Evolutionary conservation across 2,329 filamentous ascomycete species (phyloP).

Genomic region (Aspergillus thermomutatus): DNA sequence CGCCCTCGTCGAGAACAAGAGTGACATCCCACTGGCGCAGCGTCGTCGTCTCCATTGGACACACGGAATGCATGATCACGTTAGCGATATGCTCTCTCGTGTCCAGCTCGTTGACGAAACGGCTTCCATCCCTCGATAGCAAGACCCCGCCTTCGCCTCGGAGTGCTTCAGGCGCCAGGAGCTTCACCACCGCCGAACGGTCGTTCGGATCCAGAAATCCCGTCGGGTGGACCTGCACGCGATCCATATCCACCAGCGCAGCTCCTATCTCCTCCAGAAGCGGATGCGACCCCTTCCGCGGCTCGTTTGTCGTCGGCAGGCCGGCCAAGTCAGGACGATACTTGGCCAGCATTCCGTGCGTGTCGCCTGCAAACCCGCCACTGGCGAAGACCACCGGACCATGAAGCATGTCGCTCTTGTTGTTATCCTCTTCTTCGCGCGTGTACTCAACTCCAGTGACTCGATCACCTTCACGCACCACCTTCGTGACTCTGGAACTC

Average conservation of each 20-base stretch:
- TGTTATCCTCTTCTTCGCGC: not conserved
- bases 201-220: constrained; percentile 59
- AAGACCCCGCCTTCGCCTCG: constrained; percentile 62
- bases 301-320: constrained; percentile 62
- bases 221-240: constrained; percentile 63
- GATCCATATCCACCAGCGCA: constrained; percentile 44
- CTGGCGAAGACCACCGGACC: constrained; percentile 59
- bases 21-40: constrained; percentile 58
- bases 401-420: constrained; percentile 34
- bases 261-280: constrained; percentile 41
- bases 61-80: constrained; percentile 45
- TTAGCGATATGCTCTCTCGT: constrained; percentile 56
- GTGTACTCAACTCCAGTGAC: constrained; percentile 56
- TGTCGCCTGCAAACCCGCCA: constrained; percentile 63
- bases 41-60: constrained; percentile 22
- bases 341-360: constrained; percentile 52
- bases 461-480: constrained; percentile 37
- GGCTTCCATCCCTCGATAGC: constrained; percentile 42
- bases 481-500: constrained; percentile 51
- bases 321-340: constrained; percentile 59
- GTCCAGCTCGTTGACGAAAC: constrained; percentile 63
- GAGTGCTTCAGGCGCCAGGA: constrained; percentile 62
- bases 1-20: constrained; percentile 59
- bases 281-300: constrained; percentile 52
- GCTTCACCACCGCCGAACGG: constrained; percentile 50